These are phyloP conservation scores for Pythium sp. DNA, from an alignment of 352 stramenopile species.

Conservation along the genomic window DNA sequence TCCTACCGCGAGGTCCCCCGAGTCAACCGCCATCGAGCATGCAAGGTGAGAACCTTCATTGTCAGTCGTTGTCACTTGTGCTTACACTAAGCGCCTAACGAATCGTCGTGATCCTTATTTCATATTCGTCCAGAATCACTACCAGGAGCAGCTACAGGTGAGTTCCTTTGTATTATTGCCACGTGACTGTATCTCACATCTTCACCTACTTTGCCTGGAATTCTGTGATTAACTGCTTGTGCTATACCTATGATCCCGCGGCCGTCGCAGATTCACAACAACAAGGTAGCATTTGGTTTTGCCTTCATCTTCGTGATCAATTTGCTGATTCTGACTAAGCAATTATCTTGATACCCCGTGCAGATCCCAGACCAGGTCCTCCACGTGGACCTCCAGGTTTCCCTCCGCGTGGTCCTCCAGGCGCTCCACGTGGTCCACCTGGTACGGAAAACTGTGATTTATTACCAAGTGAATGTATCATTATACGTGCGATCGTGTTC, in stretches of 20 bases:
- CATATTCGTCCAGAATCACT: background rate
- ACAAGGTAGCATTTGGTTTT: constrained; percentile 5
- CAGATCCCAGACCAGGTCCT: constrained; percentile 4
- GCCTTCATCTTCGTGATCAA: background rate
- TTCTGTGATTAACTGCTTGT: background rate
- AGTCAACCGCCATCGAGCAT: constrained; percentile 15
- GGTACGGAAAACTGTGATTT: constrained; percentile 1
- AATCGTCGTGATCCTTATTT: background rate
- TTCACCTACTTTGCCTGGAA: background rate
- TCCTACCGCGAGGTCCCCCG: constrained; percentile 23
- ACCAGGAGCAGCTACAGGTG: constrained; percentile 1
- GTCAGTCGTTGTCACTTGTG: background rate
- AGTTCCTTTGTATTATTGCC: background rate
- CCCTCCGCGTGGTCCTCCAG: constrained; percentile 15
- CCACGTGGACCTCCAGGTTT: constrained; percentile 11
- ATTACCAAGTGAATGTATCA: background rate
- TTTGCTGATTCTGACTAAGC: background rate
- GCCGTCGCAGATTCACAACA: background rate
- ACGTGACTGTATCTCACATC: background rate
- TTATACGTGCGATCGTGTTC: background rate
- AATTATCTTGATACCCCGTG: background rate
- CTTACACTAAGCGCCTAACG: background rate
- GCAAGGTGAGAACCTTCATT: constrained; percentile 8
- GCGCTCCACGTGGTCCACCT: constrained; percentile 8
- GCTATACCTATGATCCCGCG: background rate